Conservation (phyloP, 306 rosid species). For the Cucurbita maxima region DNA sequence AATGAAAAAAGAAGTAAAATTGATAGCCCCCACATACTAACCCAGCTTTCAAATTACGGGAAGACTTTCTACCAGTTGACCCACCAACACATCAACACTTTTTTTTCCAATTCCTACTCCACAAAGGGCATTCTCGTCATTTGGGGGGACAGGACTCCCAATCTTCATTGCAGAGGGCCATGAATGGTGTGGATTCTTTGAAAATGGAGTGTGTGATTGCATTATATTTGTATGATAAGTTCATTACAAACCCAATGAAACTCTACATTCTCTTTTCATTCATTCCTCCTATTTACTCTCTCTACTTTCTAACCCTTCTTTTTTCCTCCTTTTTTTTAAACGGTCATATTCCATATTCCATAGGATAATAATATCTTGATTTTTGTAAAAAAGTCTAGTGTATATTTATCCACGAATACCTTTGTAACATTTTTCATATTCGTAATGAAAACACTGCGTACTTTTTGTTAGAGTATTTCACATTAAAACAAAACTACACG, state of each 20-base stretch:
- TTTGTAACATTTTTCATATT: neutral
- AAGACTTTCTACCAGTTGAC: conserved; percentile 2
- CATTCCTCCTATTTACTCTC: neutral
- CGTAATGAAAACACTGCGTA: neutral
- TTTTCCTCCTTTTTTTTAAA: too few species aligned
- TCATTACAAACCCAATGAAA: neutral
- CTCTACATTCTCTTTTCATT: neutral
- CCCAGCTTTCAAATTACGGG: conserved; percentile 1
- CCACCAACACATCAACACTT: neutral
- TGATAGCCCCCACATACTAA: neutral
- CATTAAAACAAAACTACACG: neutral
- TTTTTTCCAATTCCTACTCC: conserved; percentile 13
- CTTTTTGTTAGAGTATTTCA: neutral
- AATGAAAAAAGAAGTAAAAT: neutral
- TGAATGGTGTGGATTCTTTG: conserved; percentile 4
- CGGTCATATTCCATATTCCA: too few species aligned
- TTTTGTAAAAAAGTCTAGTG: too few species aligned
- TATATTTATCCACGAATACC: too few species aligned
- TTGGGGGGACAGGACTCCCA: neutral
- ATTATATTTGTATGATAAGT: conserved; percentile 6
- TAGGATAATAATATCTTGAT: too few species aligned
- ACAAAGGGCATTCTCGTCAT: conserved; percentile 6
- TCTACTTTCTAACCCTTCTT: neutral
- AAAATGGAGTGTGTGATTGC: neutral
- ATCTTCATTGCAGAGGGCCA: neutral